Evolutionary conservation across 805 yeast genomes (phyloP).

Genomic region (Diddensiella santjacobensis): DNA sequence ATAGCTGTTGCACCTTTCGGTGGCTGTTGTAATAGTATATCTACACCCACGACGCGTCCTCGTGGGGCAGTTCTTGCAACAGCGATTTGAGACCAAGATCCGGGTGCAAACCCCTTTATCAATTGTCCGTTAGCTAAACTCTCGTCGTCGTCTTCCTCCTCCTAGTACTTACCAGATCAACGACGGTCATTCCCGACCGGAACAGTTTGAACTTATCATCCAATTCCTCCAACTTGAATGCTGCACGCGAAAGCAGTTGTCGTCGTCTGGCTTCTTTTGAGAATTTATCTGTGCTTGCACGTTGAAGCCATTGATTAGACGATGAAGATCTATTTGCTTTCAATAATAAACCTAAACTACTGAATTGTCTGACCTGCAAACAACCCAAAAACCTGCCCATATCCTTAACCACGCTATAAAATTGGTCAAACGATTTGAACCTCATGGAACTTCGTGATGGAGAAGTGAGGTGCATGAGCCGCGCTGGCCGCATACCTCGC

Average conservation of each 20-base stretch:
- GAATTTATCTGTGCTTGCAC: constrained; percentile 64
- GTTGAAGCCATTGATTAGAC: constrained; percentile 67
- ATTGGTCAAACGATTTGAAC: no score
- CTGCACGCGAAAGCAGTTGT: constrained; percentile 79
- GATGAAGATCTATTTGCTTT: constrained; percentile 33
- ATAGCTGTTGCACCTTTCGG: constrained; percentile 75
- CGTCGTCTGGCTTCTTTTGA: constrained; percentile 61
- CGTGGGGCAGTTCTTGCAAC: constrained; percentile 45
- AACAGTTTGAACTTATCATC: constrained; percentile 62
- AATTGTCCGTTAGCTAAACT: not conserved
- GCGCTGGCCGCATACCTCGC: not conserved
- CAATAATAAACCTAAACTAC: not conserved
- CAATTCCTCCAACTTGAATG: constrained; percentile 77
- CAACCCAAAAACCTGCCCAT: no score
- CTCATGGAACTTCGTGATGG: no score
- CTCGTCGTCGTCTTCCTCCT: not conserved
- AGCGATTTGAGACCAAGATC: constrained; percentile 92
- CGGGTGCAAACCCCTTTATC: constrained; percentile 77
- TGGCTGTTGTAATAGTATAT: constrained; percentile 72
- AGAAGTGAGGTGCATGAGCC: no score
- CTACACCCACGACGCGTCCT: constrained; percentile 73
- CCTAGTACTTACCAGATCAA: constrained; percentile 58
- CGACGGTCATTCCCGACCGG: constrained; percentile 52
- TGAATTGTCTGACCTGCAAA: not conserved
- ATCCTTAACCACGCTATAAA: no score